A percentile compares a stretch with the other conserved stretches of the same genome.
These are phyloP conservation scores for Vaccinium darrowii DNA, from an alignment of 148 eudicot genomes.

Conservation along the genomic window DNA sequence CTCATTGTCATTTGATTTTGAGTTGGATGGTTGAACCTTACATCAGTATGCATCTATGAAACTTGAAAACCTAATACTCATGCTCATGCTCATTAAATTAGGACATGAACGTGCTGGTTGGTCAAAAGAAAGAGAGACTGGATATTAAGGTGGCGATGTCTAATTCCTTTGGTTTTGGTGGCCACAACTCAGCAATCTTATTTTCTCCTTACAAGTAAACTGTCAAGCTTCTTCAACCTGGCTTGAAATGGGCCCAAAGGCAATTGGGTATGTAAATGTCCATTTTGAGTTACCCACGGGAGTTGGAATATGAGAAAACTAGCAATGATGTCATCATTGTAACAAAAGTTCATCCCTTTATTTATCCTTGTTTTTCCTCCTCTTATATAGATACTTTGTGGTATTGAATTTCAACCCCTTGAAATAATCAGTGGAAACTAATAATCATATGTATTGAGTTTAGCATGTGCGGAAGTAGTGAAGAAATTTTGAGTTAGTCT, in stretches of 20 bases:
- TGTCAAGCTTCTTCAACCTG: constrained; percentile 18
- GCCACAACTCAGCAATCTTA: constrained; percentile 91
- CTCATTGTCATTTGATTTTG: not conserved
- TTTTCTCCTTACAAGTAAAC: constrained; percentile 83
- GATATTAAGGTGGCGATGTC: constrained; percentile 85
- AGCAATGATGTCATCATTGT: not conserved
- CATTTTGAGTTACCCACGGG: not conserved
- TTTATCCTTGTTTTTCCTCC: not conserved
- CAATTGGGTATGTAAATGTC: constrained; percentile 2
- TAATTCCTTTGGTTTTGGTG: constrained; percentile 97
- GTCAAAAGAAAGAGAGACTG: constrained; percentile 72
- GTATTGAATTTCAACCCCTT: not conserved
- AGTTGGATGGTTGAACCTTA: not conserved
- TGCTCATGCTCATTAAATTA: constrained; percentile 26
- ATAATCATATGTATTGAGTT: not conserved
- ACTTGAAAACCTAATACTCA: not conserved
- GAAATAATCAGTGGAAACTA: not conserved
- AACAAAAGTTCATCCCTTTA: not conserved
- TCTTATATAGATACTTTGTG: not conserved
- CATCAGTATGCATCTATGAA: not conserved
- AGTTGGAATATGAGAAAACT: not conserved
- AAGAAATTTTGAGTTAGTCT: not conserved
- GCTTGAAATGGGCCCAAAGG: constrained; percentile 20
- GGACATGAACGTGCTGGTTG: constrained; percentile 80
- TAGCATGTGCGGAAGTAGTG: not conserved